Evolutionary conservation across 2,329 filamentous ascomycete genomes (phyloP).

Genomic region (Epichloe baconii): DNA sequence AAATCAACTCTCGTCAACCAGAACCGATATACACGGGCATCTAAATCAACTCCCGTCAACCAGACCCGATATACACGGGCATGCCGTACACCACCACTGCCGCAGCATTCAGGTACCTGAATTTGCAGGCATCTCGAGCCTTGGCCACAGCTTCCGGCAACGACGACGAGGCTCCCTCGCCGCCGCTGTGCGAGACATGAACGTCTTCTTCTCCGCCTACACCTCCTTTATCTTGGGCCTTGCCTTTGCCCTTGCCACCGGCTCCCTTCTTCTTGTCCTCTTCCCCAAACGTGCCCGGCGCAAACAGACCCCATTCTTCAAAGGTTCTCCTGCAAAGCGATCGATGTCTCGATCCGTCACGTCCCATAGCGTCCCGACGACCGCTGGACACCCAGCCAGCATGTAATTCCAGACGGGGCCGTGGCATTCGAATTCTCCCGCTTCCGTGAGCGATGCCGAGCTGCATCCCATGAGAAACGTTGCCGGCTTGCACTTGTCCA

Average conservation of each 20-base stretch:
- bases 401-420: constrained; percentile 88
- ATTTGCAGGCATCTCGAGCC: constrained; percentile 66
- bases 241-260: background rate
- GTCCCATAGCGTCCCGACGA: constrained; percentile 92
- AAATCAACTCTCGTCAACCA: background rate
- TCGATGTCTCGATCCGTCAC: constrained; percentile 97
- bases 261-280: constrained; percentile 15
- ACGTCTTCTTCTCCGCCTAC: constrained; percentile 2
- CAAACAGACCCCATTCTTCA: constrained; percentile 73
- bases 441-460: constrained; percentile 63
- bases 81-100: constrained; percentile 92
- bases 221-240: background rate
- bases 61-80: constrained; percentile 60
- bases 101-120: constrained; percentile 86
- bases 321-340: constrained; percentile 68
- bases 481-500: constrained; percentile 61
- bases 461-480: constrained; percentile 91
- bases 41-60: background rate
- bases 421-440: constrained; percentile 80
- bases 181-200: background rate
- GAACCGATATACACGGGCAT: constrained; percentile 69
- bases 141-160: constrained; percentile 71
- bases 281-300: constrained; percentile 30
- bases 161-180: constrained; percentile 21
- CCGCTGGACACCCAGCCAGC: constrained; percentile 70